phyloP scores from a whole-genome alignment of 768 basidiomycete species.

The Clavaria fumosa region DNA sequence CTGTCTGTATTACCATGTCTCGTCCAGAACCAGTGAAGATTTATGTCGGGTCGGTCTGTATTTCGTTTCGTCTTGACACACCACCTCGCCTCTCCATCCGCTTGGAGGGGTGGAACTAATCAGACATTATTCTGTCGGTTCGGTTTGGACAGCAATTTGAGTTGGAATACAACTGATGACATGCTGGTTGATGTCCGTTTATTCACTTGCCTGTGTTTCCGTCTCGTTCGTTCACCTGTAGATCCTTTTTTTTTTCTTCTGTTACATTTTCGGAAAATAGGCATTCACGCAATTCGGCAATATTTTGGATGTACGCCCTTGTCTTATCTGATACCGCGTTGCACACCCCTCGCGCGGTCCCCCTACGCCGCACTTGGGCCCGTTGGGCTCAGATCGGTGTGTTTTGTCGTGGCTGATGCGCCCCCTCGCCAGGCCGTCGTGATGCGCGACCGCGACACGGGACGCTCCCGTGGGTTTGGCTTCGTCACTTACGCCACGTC shows the following conservation, averaged over 20 bases:
- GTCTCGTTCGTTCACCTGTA: conserved; percentile 16
- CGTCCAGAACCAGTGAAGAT: conserved; percentile 73
- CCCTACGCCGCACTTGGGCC: too few relatives aligned
- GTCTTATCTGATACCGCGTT: conserved; percentile 16
- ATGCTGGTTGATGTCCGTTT: conserved; percentile 75
- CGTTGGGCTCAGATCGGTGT: too few relatives aligned
- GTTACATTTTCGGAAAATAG: conserved; percentile 41
- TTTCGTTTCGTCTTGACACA: conserved; percentile 31
- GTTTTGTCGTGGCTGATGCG: too few relatives aligned
- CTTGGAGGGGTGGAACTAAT: conserved; percentile 42
- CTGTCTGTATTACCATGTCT: too few relatives aligned
- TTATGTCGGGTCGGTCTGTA: conserved; percentile 87
- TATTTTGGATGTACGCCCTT: conserved; percentile 80
- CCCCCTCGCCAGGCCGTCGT: conserved; percentile 68
- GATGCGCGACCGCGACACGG: conserved; percentile 97
- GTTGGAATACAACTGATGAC: conserved; percentile 94
- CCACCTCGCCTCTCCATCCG: conserved; percentile 31
- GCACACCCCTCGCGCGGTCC: conserved; percentile 12
- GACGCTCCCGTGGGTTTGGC: conserved; percentile 92
- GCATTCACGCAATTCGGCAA: conserved; percentile 72
- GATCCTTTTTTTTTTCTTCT: conserved; percentile 14
- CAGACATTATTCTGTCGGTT: conserved; percentile 33
- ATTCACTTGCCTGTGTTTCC: conserved; percentile 22
- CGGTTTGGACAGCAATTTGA: conserved; percentile 71
- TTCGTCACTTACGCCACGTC: conserved; percentile 65